Evolutionary conservation across 768 basidiomycete species (phyloP), one percentile per base, ranked within the genome.

Genomic region (Cystofilobasidium bisporidii): DNA sequence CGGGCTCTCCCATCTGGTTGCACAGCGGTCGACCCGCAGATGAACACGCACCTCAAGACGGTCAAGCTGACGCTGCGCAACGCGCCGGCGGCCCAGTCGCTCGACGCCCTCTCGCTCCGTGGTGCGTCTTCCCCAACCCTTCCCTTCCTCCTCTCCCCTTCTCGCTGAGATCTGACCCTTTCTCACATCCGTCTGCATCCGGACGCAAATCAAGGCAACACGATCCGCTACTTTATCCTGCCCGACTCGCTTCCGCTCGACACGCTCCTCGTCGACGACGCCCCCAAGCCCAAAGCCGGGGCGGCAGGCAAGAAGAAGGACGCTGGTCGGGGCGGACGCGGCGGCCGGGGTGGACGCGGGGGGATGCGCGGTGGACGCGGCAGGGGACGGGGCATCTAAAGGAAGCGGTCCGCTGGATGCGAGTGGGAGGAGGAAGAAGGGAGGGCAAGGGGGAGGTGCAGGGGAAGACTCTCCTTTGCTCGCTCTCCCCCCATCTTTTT

Each of bases 21-120:
- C n/a, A n/a, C 77, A 97, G 94, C 92, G 67, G 96, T 99, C 61
- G 94, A 99, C 79, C 92, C 94, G 83, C 91, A 94, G 75, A 99
- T 99, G 94, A 98, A 97, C 81, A 98, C 94, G 3, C 88, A 97
- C 73, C 82, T 99, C 62, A 99, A 99, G 81, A 90, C 91, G 58
- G 89, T 99, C 71, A 97, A 96, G 80, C 87, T 98, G 82, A 91
- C 91, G n/a, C 82, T 85, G 36, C 85, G 91, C 63, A 92, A 91
- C 65, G 71, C 71, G 57, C 28, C 72, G n/a, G 40, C 72, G 11
- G 89, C 92, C 5, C 79, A 85, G 32, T 81, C 88, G 26, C 85
- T 97, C 63, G 94, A 99, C 78, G 82, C 87, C 3, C 82, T 98
- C 59, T 92, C 91, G 43, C 93, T 99, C 75, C 85, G 94, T 63